Percentiles rank a stretch among this genome's conserved stretches.
These are phyloP conservation scores for Nepenthes gracilis DNA, from an alignment of 148 eudicot species.

Conservation along the genomic window DNA sequence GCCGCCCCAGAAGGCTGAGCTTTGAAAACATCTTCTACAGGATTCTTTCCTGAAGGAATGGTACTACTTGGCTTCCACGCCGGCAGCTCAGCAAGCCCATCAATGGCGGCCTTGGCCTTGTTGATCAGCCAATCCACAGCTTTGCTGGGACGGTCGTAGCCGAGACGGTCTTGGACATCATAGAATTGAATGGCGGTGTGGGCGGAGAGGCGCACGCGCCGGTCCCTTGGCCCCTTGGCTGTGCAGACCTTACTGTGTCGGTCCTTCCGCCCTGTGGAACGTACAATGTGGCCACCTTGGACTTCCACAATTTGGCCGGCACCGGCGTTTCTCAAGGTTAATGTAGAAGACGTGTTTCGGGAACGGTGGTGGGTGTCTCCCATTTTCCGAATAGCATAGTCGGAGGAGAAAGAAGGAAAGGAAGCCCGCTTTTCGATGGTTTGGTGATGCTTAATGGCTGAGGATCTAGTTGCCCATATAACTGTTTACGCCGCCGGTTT, in stretches of 20 bases:
- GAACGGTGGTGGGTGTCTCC: background rate
- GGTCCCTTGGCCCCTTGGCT: slow-evolving; percentile 35
- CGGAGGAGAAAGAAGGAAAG: background rate
- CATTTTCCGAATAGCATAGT: background rate
- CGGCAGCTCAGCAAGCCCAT: slow-evolving; percentile 20
- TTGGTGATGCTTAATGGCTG: too few relatives aligned
- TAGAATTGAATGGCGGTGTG: slow-evolving; percentile 45
- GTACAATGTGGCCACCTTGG: slow-evolving; percentile 35
- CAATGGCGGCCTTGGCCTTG: slow-evolving; percentile 32
- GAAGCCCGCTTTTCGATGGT: too few relatives aligned
- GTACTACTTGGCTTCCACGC: slow-evolving; percentile 19
- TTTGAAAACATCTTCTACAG: background rate
- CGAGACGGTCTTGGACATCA: slow-evolving; percentile 38
- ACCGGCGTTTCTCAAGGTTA: background rate
- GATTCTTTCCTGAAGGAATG: background rate
- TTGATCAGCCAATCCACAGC: slow-evolving; percentile 42
- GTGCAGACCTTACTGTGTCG: slow-evolving; percentile 44
- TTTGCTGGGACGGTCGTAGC: slow-evolving; percentile 40
- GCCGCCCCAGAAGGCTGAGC: background rate
- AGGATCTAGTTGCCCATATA: too few relatives aligned
- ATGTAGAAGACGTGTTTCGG: background rate
- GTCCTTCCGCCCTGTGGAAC: slow-evolving; percentile 33
- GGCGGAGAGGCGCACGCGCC: slow-evolving; percentile 33
- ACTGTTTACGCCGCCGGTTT: too few relatives aligned
- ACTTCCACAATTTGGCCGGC: slow-evolving; percentile 27